Evolutionary conservation across 2,329 filamentous ascomycete species (phyloP), one percentile per base, ranked within the genome.

Genomic region (Fusarium pininemorale): DNA sequence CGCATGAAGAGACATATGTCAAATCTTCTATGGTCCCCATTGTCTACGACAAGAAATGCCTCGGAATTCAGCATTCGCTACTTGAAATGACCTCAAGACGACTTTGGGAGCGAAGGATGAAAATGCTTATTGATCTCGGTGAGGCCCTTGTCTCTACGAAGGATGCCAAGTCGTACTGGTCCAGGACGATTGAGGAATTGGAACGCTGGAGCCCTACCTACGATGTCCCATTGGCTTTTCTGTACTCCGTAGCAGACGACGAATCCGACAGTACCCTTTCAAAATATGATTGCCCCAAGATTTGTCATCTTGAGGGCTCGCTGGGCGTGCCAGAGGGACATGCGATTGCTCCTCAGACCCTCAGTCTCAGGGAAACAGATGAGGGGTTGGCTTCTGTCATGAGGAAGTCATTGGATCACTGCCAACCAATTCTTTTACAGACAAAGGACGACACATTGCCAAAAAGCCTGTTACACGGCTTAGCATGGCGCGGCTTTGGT

Each of bases 401-500:
- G 70, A 80, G 82, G 47, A 74, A 83, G 48, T 84, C 85, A 6
- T 57, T 87, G 11, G 71, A 79, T 22, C 79, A 80, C 12, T 80
- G 80, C 11, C 79, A 82, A 12, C 85, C 85, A 0, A 73, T 86
- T 0, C 69, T 86, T 5, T 75, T 87, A 7, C 83, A 84, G 57
- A 83, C 79, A 5, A 82, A 78, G 24, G 83, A 88, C 66, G 87
- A 86, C 12, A 90, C 89, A 41, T 81, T 94, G 13, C 90, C 92
- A 6, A 75, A 84, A 28, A 80, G 84, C 28, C 82, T 94, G 58
- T 84, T 93, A 48, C 83, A 89, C 28, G 90, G 88, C 4, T 82
- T 94, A 18, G 82, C 82, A 50, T 90, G 88, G 86, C 86, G 90
- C 72, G 91, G 91, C 2, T 93, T 93, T 76, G 88, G 89, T 18